Percentiles rank a stretch among this genome's conserved stretches.
Evolutionary conservation across 352 stramenopile species (phyloP).

Genomic region (Phytophthora vignae): DNA sequence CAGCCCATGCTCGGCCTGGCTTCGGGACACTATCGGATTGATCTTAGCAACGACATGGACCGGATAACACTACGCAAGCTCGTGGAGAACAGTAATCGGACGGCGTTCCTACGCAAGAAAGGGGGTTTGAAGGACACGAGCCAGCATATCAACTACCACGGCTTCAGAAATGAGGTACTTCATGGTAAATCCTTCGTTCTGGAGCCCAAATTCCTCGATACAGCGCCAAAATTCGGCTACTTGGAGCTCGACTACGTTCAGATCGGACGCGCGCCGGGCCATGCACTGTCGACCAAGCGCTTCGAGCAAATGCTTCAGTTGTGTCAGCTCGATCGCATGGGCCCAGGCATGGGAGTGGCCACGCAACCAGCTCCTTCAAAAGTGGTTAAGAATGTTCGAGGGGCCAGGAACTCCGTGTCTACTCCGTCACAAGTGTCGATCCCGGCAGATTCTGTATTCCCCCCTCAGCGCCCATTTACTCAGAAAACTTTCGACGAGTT

Average conservation of each 20-base stretch:
- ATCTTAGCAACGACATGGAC: conserved; percentile 73
- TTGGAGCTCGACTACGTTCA: conserved; percentile 85
- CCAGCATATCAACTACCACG: conserved; percentile 78
- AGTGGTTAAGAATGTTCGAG: conserved; percentile 3
- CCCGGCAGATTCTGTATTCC: conserved; percentile 37
- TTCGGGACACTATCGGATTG: conserved; percentile 74
- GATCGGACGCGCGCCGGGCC: conserved; percentile 41
- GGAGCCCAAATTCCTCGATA: conserved; percentile 69
- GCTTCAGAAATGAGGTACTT: conserved; percentile 80
- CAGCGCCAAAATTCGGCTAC: conserved; percentile 70
- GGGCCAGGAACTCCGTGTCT: conserved; percentile 11
- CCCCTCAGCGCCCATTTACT: conserved; percentile 51
- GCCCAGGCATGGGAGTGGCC: conserved; percentile 39
- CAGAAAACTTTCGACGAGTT: conserved; percentile 57
- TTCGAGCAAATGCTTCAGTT: conserved; percentile 73
- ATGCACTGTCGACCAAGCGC: conserved; percentile 64
- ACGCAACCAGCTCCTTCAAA: background rate
- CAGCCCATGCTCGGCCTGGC: conserved; percentile 68
- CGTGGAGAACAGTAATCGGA: conserved; percentile 82
- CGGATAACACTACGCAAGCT: conserved; percentile 75
- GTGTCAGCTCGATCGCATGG: conserved; percentile 67
- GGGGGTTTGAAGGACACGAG: conserved; percentile 72
- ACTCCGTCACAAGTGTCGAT: background rate
- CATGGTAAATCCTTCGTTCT: conserved; percentile 69
- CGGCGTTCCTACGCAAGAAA: conserved; percentile 76